A percentile compares a stretch with the other conserved stretches of the same genome.
Evolutionary conservation across 2,329 filamentous ascomycete genomes (phyloP).

Genomic region (Botrytis squamosa): DNA sequence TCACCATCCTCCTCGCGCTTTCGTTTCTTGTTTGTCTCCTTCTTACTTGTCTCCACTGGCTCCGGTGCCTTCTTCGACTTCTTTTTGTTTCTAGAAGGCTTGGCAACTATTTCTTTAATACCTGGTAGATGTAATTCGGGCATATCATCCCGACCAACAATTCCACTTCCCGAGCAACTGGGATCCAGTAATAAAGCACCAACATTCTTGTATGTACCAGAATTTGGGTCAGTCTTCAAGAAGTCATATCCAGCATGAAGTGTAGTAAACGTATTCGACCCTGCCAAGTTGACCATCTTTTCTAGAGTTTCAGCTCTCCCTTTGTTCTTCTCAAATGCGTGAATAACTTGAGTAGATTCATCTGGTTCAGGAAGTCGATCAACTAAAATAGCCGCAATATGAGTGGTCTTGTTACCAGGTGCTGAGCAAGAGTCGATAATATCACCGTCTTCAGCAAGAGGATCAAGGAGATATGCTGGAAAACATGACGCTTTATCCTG

Average conservation of each 20-base stretch:
- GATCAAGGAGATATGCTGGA: constrained; percentile 82
- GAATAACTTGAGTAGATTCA: constrained; percentile 52
- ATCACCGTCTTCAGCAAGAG: constrained; percentile 64
- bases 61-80: constrained; percentile 31
- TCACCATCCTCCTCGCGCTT: constrained; percentile 36
- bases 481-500: constrained; percentile 98
- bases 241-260: constrained; percentile 80
- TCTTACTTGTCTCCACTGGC: constrained; percentile 29
- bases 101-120: constrained; percentile 30
- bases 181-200: constrained; percentile 83
- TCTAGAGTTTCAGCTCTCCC: constrained; percentile 71
- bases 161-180: constrained; percentile 93
- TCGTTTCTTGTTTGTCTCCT: constrained; percentile 35
- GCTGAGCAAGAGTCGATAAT: constrained; percentile 92
- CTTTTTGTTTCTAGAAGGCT: constrained; percentile 35
- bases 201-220: constrained; percentile 65
- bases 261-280: constrained; percentile 62
- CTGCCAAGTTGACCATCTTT: constrained; percentile 80
- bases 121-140: constrained; percentile 62
- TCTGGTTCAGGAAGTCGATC: constrained; percentile 39
- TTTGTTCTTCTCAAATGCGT: constrained; percentile 77
- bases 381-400: constrained; percentile 72
- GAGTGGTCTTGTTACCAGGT: constrained; percentile 96
- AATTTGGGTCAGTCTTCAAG: constrained; percentile 66
- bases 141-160: constrained; percentile 81